Base-by-base conservation (phyloP, 2,329 filamentous ascomycete species). In the Apiospora sp. region DNA sequence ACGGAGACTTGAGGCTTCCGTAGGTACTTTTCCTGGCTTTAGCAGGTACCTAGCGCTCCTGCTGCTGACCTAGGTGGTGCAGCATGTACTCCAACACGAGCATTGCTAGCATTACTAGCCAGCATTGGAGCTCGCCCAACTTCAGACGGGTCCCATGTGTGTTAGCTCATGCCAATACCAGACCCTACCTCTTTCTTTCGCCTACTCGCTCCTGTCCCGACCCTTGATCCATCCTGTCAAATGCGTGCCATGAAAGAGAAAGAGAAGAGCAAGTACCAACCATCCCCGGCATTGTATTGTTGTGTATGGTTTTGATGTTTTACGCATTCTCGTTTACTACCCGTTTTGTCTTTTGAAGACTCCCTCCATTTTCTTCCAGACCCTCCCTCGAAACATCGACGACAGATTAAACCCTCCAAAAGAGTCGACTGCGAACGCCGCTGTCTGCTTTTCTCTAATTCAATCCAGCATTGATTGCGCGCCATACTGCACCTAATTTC, bases 381-480 rank as follows among this genome's bases (percentile, higher is more conserved):
- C 54, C 13, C 58, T 41, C 19, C 8, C 58, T 64, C 58, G 30
- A 41, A 41, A 12, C 58, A 19, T 41, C 58, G 58, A 64, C 58
- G 58, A 64, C 58, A 14, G 30, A 64, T 64, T 64, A 13, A 13
- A n/a, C n/a, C 34, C 12, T 13, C 34, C 22, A 10, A 37, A 64
- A 37, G 41, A 64, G 58, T 64, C 12, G 58, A 41, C 34, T 64
- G 58, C 58, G 34, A 41, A 64, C 41, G 58, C 34, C 8, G 34
- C 58, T n/a, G 34, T 41, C 58, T 64, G 34, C 34, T 64, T 34
- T 7, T 64, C 58, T 64, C 4, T 64, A 64, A 64, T 64, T 64
- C 58, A 64, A 64, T 64, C 58, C 58, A 64, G 58, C 58, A 64
- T 64, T 41, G 58, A 64, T 64, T 64, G 58, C 58, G 58, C 58